Evolutionary conservation across 495 filamentous ascomycete species (phyloP).

Genomic region (Aspergillus olivimuriae): DNA sequence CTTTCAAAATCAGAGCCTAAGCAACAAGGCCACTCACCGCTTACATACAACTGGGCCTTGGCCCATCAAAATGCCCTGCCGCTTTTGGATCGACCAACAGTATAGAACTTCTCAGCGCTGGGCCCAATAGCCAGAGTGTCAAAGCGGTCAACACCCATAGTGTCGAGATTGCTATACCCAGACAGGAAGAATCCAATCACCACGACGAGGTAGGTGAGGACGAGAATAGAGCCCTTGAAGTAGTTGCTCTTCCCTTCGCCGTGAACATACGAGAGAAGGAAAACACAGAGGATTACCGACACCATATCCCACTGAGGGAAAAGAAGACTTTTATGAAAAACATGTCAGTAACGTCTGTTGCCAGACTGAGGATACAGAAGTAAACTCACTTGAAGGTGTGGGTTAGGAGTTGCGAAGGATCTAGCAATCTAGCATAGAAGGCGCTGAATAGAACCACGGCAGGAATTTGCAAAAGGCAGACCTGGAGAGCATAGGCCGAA

Average conservation of each 20-base stretch:
- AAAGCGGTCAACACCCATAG: slow-evolving; percentile 59
- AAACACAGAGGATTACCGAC: slow-evolving; percentile 94
- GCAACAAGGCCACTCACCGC: no score
- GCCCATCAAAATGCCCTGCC: slow-evolving; percentile 27
- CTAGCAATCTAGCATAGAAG: slow-evolving; percentile 43
- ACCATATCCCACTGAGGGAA: slow-evolving; percentile 99
- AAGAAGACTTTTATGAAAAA: slow-evolving; percentile 56
- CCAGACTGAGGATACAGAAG: no score
- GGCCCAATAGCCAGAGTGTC: slow-evolving; percentile 56
- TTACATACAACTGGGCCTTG: no score
- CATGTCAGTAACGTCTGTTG: no score
- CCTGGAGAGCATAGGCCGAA: slow-evolving; percentile 93
- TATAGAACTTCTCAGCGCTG: slow-evolving; percentile 33
- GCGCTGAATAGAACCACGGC: slow-evolving; percentile 90
- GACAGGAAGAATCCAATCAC: slow-evolving; percentile 87
- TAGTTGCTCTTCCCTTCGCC: slow-evolving; percentile 85
- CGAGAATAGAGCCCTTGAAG: slow-evolving; percentile 80
- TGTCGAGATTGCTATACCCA: slow-evolving; percentile 59
- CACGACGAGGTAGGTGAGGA: slow-evolving; percentile 90
- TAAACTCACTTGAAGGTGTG: slow-evolving; percentile 78
- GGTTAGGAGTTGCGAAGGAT: slow-evolving; percentile 52
- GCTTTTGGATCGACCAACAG: slow-evolving; percentile 27
- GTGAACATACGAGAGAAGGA: slow-evolving; percentile 95
- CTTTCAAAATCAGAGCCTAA: no score
- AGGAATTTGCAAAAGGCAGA: slow-evolving; percentile 94